These are phyloP conservation scores for Fusarium buxicola DNA, from an alignment of 2,329 filamentous ascomycete species.

Conservation along the genomic window DNA sequence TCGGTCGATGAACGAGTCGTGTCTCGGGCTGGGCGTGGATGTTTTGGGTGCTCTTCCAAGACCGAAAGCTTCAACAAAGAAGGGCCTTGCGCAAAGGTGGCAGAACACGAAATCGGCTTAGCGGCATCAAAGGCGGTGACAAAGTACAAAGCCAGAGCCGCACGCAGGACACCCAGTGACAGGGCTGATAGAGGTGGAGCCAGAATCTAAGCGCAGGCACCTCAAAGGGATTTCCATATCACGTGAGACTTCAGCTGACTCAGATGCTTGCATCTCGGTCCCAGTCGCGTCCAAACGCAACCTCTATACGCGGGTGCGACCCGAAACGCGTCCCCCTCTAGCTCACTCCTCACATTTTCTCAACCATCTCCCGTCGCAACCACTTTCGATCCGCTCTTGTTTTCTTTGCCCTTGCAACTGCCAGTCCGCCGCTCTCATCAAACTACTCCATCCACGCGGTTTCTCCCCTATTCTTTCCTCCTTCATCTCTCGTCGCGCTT, in stretches of 20 bases:
- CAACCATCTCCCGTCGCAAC: constrained; percentile 42
- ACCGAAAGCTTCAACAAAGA: constrained; percentile 43
- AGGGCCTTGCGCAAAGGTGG: constrained; percentile 32
- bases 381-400: constrained; percentile 42
- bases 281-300: constrained; percentile 33
- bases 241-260: constrained; percentile 21
- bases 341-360: constrained; percentile 34
- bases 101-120: constrained; percentile 33
- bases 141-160: constrained; percentile 12
- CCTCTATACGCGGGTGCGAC: constrained; percentile 48
- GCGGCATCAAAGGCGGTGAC: constrained; percentile 23
- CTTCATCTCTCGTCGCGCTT: constrained; percentile 18
- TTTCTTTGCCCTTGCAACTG: constrained; percentile 34
- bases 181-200: too few species aligned
- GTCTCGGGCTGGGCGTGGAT: constrained; percentile 29
- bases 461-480: constrained; percentile 13
- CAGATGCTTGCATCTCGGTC: not conserved
- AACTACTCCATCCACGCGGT: constrained; percentile 26
- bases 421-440: constrained; percentile 31
- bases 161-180: not conserved
- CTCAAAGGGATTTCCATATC: not conserved
- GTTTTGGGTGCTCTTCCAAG: constrained; percentile 32
- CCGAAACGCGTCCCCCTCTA: constrained; percentile 44
- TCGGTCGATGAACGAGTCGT: constrained; percentile 19
- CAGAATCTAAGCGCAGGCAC: too few species aligned